Conservation (phyloP, 2,329 filamentous ascomycete genomes). For the Cryphonectria nitschkei region DNA sequence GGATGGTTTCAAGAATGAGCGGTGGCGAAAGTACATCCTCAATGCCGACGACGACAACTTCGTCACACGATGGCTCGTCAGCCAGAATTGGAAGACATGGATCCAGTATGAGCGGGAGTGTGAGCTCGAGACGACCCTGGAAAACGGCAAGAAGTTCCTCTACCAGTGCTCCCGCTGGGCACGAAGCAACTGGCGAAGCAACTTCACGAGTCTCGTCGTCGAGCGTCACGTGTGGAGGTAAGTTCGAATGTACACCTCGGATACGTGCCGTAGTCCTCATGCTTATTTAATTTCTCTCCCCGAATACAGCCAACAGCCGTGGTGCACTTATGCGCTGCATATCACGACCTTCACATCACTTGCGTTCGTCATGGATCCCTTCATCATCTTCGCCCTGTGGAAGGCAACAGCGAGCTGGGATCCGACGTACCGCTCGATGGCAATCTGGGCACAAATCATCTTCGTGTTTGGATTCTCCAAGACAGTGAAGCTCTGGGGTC, state of each 20-base stretch:
- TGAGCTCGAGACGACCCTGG: conserved; percentile 89
- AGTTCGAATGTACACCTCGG: conserved; percentile 47
- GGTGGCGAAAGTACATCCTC: conserved; percentile 84
- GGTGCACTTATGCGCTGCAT: conserved; percentile 92
- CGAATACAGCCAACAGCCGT: conserved; percentile 74
- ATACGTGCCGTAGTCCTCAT: conserved; percentile 19
- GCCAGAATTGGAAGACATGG: conserved; percentile 89
- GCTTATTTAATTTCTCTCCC: conserved; percentile 21
- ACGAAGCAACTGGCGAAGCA: conserved; percentile 96
- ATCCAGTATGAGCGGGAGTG: conserved; percentile 92
- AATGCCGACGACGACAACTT: conserved; percentile 99
- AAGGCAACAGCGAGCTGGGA: conserved; percentile 68
- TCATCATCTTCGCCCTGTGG: conserved; percentile 71
- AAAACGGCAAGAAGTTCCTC: conserved; percentile 85
- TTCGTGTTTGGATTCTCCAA: conserved; percentile 87
- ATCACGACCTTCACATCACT: conserved; percentile 91
- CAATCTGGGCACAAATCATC: conserved; percentile 64
- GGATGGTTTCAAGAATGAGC: conserved; percentile 87
- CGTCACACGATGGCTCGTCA: conserved; percentile 93
- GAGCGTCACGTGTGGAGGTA: conserved; percentile 87
- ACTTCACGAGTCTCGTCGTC: conserved; percentile 84
- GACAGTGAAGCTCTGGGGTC: conserved; percentile 84
- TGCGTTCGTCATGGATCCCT: conserved; percentile 76
- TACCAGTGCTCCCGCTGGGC: conserved; percentile 96
- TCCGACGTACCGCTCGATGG: conserved; percentile 50